These are phyloP conservation scores for Warburgia ugandensis DNA, from an alignment of 164 flowering plant genomes.

Conservation along the genomic window DNA sequence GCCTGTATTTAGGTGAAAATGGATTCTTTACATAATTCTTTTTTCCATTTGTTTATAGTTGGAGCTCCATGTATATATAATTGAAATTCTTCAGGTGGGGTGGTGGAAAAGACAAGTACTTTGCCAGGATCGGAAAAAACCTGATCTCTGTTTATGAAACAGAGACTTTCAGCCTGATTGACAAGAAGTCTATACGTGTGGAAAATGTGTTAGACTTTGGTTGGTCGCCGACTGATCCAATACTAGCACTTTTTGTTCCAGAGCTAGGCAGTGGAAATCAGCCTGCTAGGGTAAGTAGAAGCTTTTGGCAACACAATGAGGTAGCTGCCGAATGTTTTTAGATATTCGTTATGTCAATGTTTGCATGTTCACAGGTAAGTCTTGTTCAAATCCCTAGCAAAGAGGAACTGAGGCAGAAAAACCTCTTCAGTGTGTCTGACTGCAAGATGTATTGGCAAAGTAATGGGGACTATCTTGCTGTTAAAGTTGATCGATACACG, in stretches of 20 bases:
- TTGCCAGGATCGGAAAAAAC: constrained; percentile 87
- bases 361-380: constrained; percentile 45
- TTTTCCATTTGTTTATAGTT: background rate
- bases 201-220: constrained; percentile 86
- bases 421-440: constrained; percentile 97
- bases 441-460: constrained; percentile 99
- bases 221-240: constrained; percentile 96
- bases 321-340: no score
- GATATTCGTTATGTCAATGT: no score
- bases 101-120: constrained; percentile 89
- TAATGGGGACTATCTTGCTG: constrained; percentile 97
- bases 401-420: constrained; percentile 89
- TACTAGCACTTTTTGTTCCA: constrained; percentile 85
- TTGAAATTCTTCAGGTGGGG: constrained; percentile 55
- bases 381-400: constrained; percentile 88
- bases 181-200: constrained; percentile 86
- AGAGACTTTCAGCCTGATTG: constrained; percentile 84
- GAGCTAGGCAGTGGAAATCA: constrained; percentile 99
- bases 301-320: no score
- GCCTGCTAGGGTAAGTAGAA: constrained; percentile 78
- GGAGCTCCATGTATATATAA: background rate
- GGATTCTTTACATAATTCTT: background rate
- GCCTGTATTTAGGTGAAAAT: constrained; percentile 79
- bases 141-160: constrained; percentile 89
- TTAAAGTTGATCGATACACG: constrained; percentile 87